A percentile compares a stretch with the other conserved stretches of the same genome.
Conservation (phyloP, 768 basidiomycete species). For the Tylopilus subfusipes region DNA sequence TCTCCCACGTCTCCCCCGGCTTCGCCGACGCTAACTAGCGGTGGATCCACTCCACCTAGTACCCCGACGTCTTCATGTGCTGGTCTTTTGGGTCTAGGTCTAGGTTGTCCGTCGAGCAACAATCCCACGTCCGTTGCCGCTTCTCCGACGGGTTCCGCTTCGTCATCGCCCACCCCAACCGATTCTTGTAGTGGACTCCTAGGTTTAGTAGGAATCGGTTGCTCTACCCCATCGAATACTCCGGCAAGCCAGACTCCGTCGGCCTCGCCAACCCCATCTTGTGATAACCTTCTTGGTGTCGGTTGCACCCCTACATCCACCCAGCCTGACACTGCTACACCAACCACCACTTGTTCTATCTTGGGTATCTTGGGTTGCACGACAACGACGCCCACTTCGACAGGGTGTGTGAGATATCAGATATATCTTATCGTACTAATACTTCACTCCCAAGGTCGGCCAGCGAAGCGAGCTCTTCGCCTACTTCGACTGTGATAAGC, state of each 20-base stretch:
- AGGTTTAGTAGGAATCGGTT: constrained; percentile 7
- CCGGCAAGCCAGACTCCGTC: constrained; percentile 4
- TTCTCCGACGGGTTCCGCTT: background rate
- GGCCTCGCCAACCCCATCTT: background rate
- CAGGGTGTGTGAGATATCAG: constrained; percentile 8
- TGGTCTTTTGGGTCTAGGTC: background rate
- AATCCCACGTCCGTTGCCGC: background rate
- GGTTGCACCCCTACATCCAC: background rate
- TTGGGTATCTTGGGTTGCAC: constrained; percentile 18
- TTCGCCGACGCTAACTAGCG: background rate
- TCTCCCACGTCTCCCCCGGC: background rate
- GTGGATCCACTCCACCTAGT: too few species aligned
- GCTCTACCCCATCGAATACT: constrained; percentile 12
- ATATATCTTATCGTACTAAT: background rate
- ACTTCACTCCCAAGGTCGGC: background rate
- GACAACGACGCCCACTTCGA: constrained; percentile 6
- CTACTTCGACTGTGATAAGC: constrained; percentile 27
- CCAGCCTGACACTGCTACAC: background rate
- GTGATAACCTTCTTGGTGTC: background rate
- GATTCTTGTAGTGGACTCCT: constrained; percentile 8
- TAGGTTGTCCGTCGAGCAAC: background rate
- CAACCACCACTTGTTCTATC: constrained; percentile 17
- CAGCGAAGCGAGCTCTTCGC: background rate
- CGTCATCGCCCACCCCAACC: background rate
- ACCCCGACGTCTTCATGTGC: background rate